Evolutionary conservation across 2,329 filamentous ascomycete species (phyloP), one percentile per base, ranked within the genome.

Genomic region (Daldinia eschscholtzii): DNA sequence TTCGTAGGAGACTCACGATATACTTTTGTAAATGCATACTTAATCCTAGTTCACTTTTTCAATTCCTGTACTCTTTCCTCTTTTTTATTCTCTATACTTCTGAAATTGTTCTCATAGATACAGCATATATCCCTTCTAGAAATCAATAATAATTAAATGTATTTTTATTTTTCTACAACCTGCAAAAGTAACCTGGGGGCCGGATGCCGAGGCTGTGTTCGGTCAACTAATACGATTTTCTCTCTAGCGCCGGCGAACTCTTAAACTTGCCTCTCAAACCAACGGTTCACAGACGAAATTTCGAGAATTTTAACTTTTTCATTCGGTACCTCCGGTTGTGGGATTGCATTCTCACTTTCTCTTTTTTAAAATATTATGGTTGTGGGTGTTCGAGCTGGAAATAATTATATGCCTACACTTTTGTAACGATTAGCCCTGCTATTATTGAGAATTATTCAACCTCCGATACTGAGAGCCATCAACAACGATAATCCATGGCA

Each of bases 401-500:
- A 12, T 13, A 28, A 42, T 39, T 10, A 35, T 35, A 9, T 13
- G 7, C n/a, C n/a, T 39, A 39, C 35, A 15, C 35, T 39, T 13
- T 39, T 15, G 13, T 39, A 39, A 1, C 12, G 10, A 33, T 33
- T 23, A 23, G 20, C 20, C 20, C 20, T 23, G 2, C 20, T 23
- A 23, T 23, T 23, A 23, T 23, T 23, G 20, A 23, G 20, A 23
- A 23, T 23, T 23, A 23, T 23, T 23, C 20, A 23, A 20, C 33
- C 10, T 55, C 30, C 28, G 9, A 53, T 0, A 30, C 53, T 33
- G 28, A 63, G n/a, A 53, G 50, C 20, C 48, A 9, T 15, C 18
- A 20, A 35, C 39, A 6, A 58, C 52, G 18, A 59, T 23, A 23
- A 23, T 30, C 42, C 10, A 76, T 76, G 74, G 72, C 73, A 10